phyloP scores from a whole-genome alignment of 208 protist species.

The Acanthamoeba healyi region DNA sequence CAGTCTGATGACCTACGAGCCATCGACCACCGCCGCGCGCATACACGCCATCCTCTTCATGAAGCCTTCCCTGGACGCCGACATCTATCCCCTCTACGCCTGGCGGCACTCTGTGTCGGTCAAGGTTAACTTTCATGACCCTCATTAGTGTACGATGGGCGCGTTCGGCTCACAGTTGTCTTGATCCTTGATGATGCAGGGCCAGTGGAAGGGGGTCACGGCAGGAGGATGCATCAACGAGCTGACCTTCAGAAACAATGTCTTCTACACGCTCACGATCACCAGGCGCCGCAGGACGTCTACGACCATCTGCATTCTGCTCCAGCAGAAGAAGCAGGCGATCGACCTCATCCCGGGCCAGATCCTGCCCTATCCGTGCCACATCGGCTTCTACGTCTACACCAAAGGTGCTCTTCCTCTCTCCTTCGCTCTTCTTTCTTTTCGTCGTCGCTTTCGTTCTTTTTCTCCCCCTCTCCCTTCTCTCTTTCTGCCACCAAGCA shows the following conservation, averaged over 20 bases:
- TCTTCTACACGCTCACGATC: background rate
- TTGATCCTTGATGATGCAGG: too few species aligned
- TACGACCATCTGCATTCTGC: constrained; percentile 4
- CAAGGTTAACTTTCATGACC: too few species aligned
- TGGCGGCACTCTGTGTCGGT: background rate
- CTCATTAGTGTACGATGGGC: too few species aligned
- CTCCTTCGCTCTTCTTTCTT: background rate
- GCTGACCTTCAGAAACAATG: constrained; percentile 19
- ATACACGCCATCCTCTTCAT: constrained; percentile 56
- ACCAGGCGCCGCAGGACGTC: background rate
- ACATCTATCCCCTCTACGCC: constrained; percentile 33
- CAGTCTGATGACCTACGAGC: constrained; percentile 51
- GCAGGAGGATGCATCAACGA: constrained; percentile 38
- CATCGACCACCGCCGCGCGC: constrained; percentile 17
- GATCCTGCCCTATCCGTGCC: constrained; percentile 62
- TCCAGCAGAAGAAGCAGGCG: constrained; percentile 62
- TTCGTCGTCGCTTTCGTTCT: background rate
- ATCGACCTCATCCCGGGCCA: constrained; percentile 53
- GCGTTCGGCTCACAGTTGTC: too few species aligned
- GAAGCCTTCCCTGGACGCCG: constrained; percentile 31
- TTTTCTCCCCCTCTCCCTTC: background rate
- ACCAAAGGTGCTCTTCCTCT: constrained; percentile 13
- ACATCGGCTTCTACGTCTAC: constrained; percentile 66
- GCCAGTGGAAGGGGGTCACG: constrained; percentile 24
- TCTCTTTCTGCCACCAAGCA: background rate